Evolutionary conservation across 805 yeast genomes (phyloP), one percentile per base, ranked within the genome.

Genomic region (Yarrowia osloensis): DNA sequence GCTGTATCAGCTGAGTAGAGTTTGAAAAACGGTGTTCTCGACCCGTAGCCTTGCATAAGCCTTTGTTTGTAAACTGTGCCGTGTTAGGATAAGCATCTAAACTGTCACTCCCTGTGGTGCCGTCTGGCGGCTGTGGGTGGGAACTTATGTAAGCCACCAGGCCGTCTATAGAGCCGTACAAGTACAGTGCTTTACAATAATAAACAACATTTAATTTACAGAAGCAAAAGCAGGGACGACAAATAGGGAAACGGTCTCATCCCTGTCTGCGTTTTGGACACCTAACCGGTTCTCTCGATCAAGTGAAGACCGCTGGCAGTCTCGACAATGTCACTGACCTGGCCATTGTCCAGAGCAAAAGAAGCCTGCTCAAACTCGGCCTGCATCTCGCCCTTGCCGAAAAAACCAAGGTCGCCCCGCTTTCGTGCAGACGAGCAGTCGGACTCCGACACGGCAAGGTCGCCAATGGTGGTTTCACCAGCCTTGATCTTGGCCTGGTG

Each of bases 331-430:
- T 85, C 89, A 73, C 95, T 88, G 52, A 89, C 76, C 74, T 93
- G 95, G 22, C 97, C 97, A 22, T 91, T 87, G 70, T 90, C 85
- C 70, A 95, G 80, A 4, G 79, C 87, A 76, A 89, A 94, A 1
- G 97, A 88, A 1, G 95, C 96, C 68, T 87, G 87, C 77, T 95
- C 99, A 74, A 95, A 95, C 68, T 88, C 79, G 39, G 97, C 97
- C 77, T 95, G 98, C 99, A 95, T 95, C 72, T 88, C 92, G 44
- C 97, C 97, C 69, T 83, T 86, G 26, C 89, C 91, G 74, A 95
- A 95, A 74, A 79, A 86, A 0, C 99, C 98, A 72, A 95, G 81
- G 76, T 95, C 99, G 54, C 99, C 99, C 22, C 92, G 91, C 73
- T 90, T 87, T 55, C 88, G 81, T 73, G 89, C 96, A 12, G 96